Base-by-base conservation (phyloP, 257 asterid species). In the Lavandula angustifolia region DNA sequence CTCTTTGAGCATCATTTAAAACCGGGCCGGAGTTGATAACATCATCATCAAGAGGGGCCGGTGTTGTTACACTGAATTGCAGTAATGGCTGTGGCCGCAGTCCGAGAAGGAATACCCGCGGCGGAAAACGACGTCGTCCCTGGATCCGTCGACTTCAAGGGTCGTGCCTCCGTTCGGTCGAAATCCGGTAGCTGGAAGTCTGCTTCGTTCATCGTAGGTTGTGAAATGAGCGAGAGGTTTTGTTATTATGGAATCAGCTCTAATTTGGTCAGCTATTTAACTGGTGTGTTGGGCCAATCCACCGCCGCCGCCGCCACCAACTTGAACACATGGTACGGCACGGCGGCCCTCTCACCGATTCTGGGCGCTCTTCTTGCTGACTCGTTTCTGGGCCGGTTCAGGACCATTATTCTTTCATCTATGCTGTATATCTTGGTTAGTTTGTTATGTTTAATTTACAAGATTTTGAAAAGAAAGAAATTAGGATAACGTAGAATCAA, bases 111-210 rank as follows among this genome's bases (percentile, higher is more conserved):
- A 17, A 14, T 8, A 10, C 7, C 54, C 12, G 34, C 47, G 18
- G 48, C 40, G 7, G 64, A 17, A 0, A 48, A 59, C 16, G 54
- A 70, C 32, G 49, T 33, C 64, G 77, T 74, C 5, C 35, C 16
- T 5, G 66, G 64, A 16, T 66, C 66, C 16, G 42, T 70, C 22
- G 77, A 73, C 54, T 78, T 43, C 70, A 66, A 57, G 37, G 67
- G 74, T 63, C 75, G 69, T 9, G 61, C 77, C 0, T 60, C 75
- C 51, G 18, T 55, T 61, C 75, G 79, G 2, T 66, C 82, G 1
- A 66, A 44, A 49, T 73, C 79, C 62, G 82, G 82, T 11, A 13
- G 67, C 70, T 73, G 81, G 81, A 68, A 47, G 7, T 60, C 1
- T 22, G 14, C 29, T 61, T 0, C 12, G 27, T 22, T 22, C 27